Base-by-base conservation (phyloP, 176 grass and related monocot species). In the Zea luxurians region DNA sequence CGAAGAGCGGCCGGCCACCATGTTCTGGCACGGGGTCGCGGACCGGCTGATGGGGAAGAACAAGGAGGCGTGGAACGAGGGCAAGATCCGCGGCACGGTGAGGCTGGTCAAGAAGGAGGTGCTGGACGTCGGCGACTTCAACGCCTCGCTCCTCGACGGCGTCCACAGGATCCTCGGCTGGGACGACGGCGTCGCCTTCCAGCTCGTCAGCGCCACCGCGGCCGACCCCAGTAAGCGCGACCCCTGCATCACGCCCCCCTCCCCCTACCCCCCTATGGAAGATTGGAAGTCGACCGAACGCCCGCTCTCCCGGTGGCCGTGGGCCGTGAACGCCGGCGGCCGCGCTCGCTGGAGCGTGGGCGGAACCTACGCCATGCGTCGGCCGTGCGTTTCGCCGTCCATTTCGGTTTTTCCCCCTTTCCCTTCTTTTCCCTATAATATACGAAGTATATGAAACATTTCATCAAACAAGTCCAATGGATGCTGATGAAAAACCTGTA, bases 201-300 rank as follows among this genome's bases (percentile, higher is more conserved):
- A 50, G 4, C 94, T 97, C 68, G 84, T 97, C 85, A 93, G 91
- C 73, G 86, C 94, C 73, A 94, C 91, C 77, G 82, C 73, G 10
- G 37, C 67, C 1, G 91, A 97, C 71, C 59, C 76, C 4, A 8
- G 94, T 97, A 66, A 82, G 64, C 57, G 3, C 75, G 13, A 1
- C 18, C 21, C 0, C 9, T 3, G 1, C 0, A 10, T 6, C 5
- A 15, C 17, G 0, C 6, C 8, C 0, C 0, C 6, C 6, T 2
- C 1, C 27, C 27, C 10, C 10, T 36, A 3, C 36, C 10, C 43
- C 13, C 21, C 0, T 4, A 8, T 7, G 27, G 27, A 27, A 27
- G 27, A 27, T 27, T 27, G 27, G 27, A 27, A 27, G 27, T 27
- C 27, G 27, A 27, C 58, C 53, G 13, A 6, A 20, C 2, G 2